Base-by-base conservation (phyloP, 1,139 yeast species). In the Hyphopichia burtonii region DNA sequence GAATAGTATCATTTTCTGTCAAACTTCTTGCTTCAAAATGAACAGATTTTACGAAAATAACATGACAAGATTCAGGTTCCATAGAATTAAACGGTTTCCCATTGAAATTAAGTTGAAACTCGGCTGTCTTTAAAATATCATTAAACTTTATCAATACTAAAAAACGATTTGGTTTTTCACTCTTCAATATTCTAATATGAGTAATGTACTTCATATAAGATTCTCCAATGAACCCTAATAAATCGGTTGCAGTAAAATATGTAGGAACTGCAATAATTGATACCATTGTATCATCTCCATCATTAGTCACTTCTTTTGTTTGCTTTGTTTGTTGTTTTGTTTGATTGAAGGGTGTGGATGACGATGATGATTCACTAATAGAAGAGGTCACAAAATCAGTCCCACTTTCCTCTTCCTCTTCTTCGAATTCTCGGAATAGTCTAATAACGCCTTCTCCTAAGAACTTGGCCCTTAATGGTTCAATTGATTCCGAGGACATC, bases 11-110 rank as follows among this genome's bases (percentile, higher is more conserved):
- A 25, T 42, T 39, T 7, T 42, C 34, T 2, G 41, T 38, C 7
- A 50, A 40, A 4, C n/a, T 4, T 25, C n/a, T 25, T 16, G 52
- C 41, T 10, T 53, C 56, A 19, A 81, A 68, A 16, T 71, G 63
- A 4, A 89, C 77, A n/a, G 83, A 76, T 46, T 77, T 80, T 11
- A 91, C 79, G 46, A 75, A 79, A 2, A 90, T 78, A 5, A 83
- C 88, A 57, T 86, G 93, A 52, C 97, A 90, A 14, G 80, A 72
- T 56, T 90, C 96, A 0, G 96, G 90, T 54, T 90, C 96, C 86
- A 89, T 83, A 2, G 93, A 80, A 54, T 85, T 89, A 68, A 91
- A 91, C 4, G 76, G 72, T 47, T 78, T 79, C 2, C 96, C 96
- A 56, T 90, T 85, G 55, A 73, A 88, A 30, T 71, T 71, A 38